Evolutionary conservation across 306 rosid genomes (phyloP), one percentile per base, ranked within the genome.

Genomic region (Cucumis hystrix): DNA sequence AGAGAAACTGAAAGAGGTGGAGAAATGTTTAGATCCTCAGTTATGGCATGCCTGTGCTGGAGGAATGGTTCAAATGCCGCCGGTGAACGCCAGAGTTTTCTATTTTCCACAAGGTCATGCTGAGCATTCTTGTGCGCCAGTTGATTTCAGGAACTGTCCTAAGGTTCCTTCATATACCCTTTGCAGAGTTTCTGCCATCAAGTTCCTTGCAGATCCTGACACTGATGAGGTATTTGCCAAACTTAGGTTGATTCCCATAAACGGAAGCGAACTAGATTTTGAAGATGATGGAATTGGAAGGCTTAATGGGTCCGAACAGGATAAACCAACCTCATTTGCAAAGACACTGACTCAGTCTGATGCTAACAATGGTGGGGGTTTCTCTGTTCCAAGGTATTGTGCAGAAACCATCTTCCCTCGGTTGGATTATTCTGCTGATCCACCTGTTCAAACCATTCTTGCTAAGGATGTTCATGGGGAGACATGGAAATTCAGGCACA

Each of bases 11-110:
- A 87, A 89, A 80, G 96, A 87, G 76, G 88, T 78, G 62, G 97
- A 89, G 7, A 92, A 82, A 82, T 88, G 89, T 71, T 84, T 96
- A 81, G 97, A 92, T 81, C 90, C 96, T 82, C 93, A 89, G 65
- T 83, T 96, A 59, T 96, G 99, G 98, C 98, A 96, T 81, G 99
- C 98, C 35, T 96, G 99, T 74, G 98, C 99, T 6, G 98, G 99
- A 72, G 97, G 94, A 4, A 96, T 96, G 97, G 93, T 91, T 52
- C 97, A 96, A 83, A 91, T 96, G 97, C 99, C 99, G n/a, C 16
- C 41, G 6, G 85, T 88, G 56, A 88, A 87, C 78, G 73, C 87
- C 25, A 89, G 83, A 79, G 99, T 92, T 10, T 96, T 84, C 76
- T 96, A 96, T 43, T 78, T 78, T n/a, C 81, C 76, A 20, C 81